These are phyloP conservation scores for Tylopilus plumbeoviolaceoides DNA, from an alignment of 768 basidiomycete genomes.

Conservation along the genomic window DNA sequence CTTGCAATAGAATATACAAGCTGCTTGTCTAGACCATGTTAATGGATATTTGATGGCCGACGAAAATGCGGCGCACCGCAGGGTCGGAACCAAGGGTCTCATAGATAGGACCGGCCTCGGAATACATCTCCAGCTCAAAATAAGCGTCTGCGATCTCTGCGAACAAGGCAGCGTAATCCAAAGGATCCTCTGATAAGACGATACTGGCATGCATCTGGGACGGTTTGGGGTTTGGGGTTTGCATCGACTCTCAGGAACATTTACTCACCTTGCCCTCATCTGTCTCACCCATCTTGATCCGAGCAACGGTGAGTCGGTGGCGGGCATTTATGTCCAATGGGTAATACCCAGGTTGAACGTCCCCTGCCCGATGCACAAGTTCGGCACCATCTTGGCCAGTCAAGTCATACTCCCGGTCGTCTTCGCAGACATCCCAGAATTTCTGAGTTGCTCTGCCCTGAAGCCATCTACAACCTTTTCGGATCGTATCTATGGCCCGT, in stretches of 20 bases:
- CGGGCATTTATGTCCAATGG: constrained; percentile 43
- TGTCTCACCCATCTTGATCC: constrained; percentile 74
- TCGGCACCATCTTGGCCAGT: constrained; percentile 51
- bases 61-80: constrained; percentile 44
- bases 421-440: constrained; percentile 77
- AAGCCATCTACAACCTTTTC: constrained; percentile 84
- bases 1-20: constrained; percentile 66
- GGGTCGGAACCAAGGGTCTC: constrained; percentile 72
- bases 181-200: constrained; percentile 65
- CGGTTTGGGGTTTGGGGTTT: not conserved
- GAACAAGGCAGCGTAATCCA: constrained; percentile 76
- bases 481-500: constrained; percentile 62
- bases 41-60: not conserved
- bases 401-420: constrained; percentile 82
- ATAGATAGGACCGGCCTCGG: constrained; percentile 77
- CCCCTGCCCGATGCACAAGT: constrained; percentile 37
- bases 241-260: not conserved
- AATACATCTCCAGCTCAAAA: constrained; percentile 63
- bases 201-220: constrained; percentile 70
- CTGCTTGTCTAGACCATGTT: constrained; percentile 59
- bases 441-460: constrained; percentile 71
- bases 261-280: constrained; percentile 75
- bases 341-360: constrained; percentile 49
- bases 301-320: constrained; percentile 76
- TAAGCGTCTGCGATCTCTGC: constrained; percentile 84